Evolutionary conservation across 2,329 filamentous ascomycete genomes (phyloP).

Genomic region (Paecilomyces formosus): DNA sequence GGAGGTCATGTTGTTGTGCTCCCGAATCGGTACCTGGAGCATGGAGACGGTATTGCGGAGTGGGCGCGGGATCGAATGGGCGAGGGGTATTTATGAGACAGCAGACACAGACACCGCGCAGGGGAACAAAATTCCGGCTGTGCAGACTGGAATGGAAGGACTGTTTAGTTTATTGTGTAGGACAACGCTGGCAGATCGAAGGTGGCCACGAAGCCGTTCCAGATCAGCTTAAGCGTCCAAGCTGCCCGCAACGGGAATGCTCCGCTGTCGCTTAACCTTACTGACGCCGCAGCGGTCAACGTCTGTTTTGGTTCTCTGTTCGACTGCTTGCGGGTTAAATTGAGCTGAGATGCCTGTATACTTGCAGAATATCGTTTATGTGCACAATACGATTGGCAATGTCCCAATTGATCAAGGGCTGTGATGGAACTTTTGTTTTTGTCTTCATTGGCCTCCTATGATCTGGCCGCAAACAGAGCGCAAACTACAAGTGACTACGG

Average conservation of each 20-base stretch:
- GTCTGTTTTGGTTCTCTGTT: not conserved
- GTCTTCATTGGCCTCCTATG: no score
- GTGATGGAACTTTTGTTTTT: no score
- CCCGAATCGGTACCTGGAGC: constrained; percentile 40
- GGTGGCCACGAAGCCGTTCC: constrained; percentile 4
- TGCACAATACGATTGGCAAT: no score
- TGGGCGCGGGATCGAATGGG: constrained; percentile 3
- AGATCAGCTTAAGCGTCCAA: not conserved
- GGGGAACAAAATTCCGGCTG: not conserved
- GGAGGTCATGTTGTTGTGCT: constrained; percentile 42
- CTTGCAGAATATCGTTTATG: no score
- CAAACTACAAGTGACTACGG: no score
- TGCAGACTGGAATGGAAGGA: not conserved
- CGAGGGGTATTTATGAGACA: constrained; percentile 2
- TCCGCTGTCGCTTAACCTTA: not conserved
- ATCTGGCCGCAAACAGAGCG: no score
- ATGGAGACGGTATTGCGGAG: constrained; percentile 20
- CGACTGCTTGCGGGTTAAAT: not conserved
- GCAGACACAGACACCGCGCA: constrained; percentile 4
- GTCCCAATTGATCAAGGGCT: no score
- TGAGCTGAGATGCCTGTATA: no score
- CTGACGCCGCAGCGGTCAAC: not conserved
- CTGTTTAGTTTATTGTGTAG: not conserved
- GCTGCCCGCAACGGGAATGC: not conserved
- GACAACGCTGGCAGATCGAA: not conserved